These are phyloP conservation scores for Thermoascus crustaceus DNA, from an alignment of 2,329 filamentous ascomycete genomes.

Conservation along the genomic window DNA sequence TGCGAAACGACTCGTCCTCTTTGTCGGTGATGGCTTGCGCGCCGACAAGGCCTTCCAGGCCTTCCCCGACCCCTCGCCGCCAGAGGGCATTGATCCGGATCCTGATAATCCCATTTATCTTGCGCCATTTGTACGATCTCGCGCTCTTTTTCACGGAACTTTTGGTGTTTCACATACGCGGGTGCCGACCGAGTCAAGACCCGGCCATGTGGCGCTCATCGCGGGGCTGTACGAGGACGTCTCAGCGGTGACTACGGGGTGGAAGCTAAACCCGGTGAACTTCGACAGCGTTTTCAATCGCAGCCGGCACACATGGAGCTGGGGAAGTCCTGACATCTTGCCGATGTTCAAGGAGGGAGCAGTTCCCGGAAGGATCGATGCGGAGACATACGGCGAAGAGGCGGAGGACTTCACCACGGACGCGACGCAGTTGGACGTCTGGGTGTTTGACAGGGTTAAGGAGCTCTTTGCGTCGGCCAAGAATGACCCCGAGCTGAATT, in stretches of 20 bases:
- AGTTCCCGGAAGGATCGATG: slow-evolving; percentile 74
- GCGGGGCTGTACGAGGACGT: slow-evolving; percentile 97
- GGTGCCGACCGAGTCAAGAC: slow-evolving; percentile 91
- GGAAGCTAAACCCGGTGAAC: slow-evolving; percentile 96
- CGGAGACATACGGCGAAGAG: slow-evolving; percentile 74
- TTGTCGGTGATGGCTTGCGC: slow-evolving; percentile 93
- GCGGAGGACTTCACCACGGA: slow-evolving; percentile 84
- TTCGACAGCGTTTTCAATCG: slow-evolving; percentile 99
- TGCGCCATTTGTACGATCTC: slow-evolving; percentile 83
- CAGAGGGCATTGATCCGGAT: slow-evolving; percentile 19
- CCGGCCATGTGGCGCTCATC: slow-evolving; percentile 93
- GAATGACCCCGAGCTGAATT: slow-evolving; percentile 65
- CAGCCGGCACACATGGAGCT: slow-evolving; percentile 96
- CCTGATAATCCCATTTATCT: slow-evolving; percentile 58
- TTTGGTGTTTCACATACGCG: slow-evolving; percentile 97
- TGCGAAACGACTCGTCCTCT: slow-evolving; percentile 82
- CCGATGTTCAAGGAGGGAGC: slow-evolving; percentile 97
- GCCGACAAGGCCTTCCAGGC: slow-evolving; percentile 97
- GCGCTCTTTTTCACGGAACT: slow-evolving; percentile 79
- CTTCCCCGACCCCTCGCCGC: slow-evolving; percentile 74
- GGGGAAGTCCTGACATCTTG: slow-evolving; percentile 95
- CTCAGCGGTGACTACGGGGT: slow-evolving; percentile 91
- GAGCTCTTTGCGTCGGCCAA: slow-evolving; percentile 73
- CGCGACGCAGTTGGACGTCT: slow-evolving; percentile 72
- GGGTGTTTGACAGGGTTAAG: slow-evolving; percentile 94